Percentiles rank a stretch among this genome's conserved stretches.
These are phyloP conservation scores for Camelina sativa DNA, from an alignment of 345 rosid species.

Conservation along the genomic window DNA sequence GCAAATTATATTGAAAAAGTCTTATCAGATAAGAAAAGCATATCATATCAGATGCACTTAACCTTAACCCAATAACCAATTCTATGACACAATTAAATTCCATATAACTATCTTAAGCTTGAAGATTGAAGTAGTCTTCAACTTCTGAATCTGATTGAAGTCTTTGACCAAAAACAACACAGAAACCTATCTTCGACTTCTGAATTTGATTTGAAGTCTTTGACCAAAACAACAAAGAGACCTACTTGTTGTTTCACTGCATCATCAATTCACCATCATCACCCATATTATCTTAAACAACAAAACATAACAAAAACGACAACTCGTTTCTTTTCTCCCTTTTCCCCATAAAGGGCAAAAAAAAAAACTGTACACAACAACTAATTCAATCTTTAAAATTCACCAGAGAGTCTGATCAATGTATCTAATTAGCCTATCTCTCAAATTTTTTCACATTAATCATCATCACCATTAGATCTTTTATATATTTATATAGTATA, in stretches of 20 bases:
- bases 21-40: not conserved
- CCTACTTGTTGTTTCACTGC: conserved; percentile 22
- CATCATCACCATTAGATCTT: conserved; percentile 6
- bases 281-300: not conserved
- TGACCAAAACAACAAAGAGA: conserved; percentile 18
- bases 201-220: not conserved
- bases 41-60: conserved; percentile 11
- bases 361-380: conserved; percentile 21
- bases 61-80: conserved; percentile 13
- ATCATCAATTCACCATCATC: conserved; percentile 6
- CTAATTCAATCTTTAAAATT: not conserved
- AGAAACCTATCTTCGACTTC: conserved; percentile 15
- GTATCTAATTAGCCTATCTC: conserved; percentile 32
- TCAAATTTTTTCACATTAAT: conserved; percentile 1
- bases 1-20: conserved; percentile 18
- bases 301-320: conserved; percentile 11
- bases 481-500: conserved; percentile 3
- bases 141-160: not conserved
- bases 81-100: conserved; percentile 13
- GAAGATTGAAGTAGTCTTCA: conserved; percentile 16
- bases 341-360: conserved; percentile 12
- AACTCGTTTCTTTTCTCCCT: conserved; percentile 31
- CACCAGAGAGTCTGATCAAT: conserved; percentile 10
- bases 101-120: conserved; percentile 8
- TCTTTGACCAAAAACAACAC: conserved; percentile 11